Conservation (phyloP, 2,329 filamentous ascomycete genomes). For the Diaporthe capsici region DNA sequence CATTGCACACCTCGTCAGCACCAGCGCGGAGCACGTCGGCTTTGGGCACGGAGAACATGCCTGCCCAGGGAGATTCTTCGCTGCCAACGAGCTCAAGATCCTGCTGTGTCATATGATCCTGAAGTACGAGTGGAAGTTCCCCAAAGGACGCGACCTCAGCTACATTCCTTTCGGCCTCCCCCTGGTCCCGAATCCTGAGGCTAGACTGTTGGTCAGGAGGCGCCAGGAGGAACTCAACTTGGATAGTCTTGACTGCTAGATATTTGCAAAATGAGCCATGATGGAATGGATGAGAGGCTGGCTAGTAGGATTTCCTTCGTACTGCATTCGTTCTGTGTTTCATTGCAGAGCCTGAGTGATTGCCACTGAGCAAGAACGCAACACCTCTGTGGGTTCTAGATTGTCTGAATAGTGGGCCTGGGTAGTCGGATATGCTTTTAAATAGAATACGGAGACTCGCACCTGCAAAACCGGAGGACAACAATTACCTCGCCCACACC, state of each 20-base stretch:
- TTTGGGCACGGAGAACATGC: conserved; percentile 59
- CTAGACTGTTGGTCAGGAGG: conserved; percentile 36
- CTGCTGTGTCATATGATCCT: conserved; percentile 49
- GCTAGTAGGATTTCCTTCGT: too few species aligned
- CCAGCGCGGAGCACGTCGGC: conserved; percentile 49
- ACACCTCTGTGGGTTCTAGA: too few species aligned
- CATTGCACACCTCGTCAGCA: conserved; percentile 53
- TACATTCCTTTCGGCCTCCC: conserved; percentile 25
- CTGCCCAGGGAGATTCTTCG: conserved; percentile 60
- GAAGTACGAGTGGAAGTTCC: conserved; percentile 48
- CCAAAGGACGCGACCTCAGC: conserved; percentile 36
- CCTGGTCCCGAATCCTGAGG: conserved; percentile 25
- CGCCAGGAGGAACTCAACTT: conserved; percentile 36
- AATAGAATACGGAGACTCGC: too few species aligned
- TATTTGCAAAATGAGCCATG: neutral
- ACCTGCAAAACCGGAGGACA: too few species aligned
- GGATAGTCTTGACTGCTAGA: neutral
- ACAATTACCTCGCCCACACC: too few species aligned
- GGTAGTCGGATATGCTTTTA: too few species aligned
- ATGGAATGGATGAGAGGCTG: neutral
- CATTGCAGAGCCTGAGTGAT: too few species aligned
- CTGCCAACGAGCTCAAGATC: conserved; percentile 57
- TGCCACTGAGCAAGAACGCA: too few species aligned
- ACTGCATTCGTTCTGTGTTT: too few species aligned
- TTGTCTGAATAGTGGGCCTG: too few species aligned